These are phyloP conservation scores for Medakamo hakoo DNA, from an alignment of 139 green algal species.

Conservation along the genomic window DNA sequence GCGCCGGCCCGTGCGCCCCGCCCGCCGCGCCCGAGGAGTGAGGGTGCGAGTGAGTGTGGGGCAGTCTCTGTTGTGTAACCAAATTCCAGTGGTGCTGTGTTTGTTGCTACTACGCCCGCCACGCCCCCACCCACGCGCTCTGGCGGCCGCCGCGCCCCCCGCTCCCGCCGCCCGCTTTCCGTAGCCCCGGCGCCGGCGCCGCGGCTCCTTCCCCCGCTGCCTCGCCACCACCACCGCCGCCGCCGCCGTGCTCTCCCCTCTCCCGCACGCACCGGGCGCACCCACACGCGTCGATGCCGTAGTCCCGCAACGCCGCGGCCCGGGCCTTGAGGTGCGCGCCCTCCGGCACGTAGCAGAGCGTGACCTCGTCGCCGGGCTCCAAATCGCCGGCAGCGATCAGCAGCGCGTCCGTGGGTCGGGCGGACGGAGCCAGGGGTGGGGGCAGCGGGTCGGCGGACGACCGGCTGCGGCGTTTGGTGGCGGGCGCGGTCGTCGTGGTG, in stretches of 20 bases:
- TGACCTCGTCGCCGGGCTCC: neutral
- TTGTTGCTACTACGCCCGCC: neutral
- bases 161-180: no score
- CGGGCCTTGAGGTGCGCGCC: slow-evolving; percentile 7
- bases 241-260: neutral
- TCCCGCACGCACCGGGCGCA: slow-evolving; percentile 12
- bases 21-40: no score
- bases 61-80: no score
- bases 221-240: neutral
- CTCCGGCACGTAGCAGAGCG: neutral
- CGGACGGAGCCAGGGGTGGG: no score
- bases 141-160: no score
- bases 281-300: slow-evolving; percentile 40
- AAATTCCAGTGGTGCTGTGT: no score
- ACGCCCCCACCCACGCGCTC: neutral
- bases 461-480: no score
- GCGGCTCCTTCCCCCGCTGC: neutral
- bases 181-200: neutral
- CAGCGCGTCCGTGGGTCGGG: neutral
- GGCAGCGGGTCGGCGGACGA: no score
- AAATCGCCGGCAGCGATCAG: neutral
- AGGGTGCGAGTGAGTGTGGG: no score
- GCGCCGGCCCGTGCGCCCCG: no score
- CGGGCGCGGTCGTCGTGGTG: no score
- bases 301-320: slow-evolving; percentile 29